Evolutionary conservation across 371 early-diverging fungal genomes (phyloP), one percentile per base, ranked within the genome.

Genomic region (Mucor plumbeus): DNA sequence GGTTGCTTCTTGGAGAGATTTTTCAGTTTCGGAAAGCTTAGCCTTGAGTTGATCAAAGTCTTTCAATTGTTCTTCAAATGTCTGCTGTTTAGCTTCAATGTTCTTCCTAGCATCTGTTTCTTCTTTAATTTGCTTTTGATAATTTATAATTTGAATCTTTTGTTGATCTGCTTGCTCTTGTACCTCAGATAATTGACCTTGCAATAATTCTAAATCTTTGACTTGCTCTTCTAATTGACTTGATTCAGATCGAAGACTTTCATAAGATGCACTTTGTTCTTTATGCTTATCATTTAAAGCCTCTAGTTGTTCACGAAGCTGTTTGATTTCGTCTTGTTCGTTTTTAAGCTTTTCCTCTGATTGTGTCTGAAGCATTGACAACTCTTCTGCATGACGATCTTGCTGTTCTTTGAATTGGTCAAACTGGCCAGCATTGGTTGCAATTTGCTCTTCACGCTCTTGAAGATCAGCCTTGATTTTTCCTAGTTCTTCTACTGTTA

Each of bases 401-500:
- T 72, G 60, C 36, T 67, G 60, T 1, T 64, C 21, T 38, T 72
- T 59, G 34, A 68, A 60, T 39, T 67, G 61, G 50, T 64, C 61
- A 17, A 64, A 54, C 7, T 34, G 50, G 11, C 57, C 65, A 15
- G 56, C 40, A 43, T 56, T 59, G 6, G 19, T 61, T 3, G 68
- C 68, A 15, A 64, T 41, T 41, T 68, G 39, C 57, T 65, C 48
- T 5, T 61, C 61, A 10, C 65, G 58, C 34, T 66, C 5, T 31
- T 67, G 34, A 0, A 62, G n/a, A 5, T 66, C 59, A 0, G 35
- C 3, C 21, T 60, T 63, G 15, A 19, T 61, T 14, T 56, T 40
- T 1, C 55, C 53, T 19, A 66, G n/a, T 21, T 63, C 55, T 0
- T 40, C 48, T 13, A 14, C 39, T 7, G 21, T 38, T 38, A 44